Evolutionary conservation across 371 early-diverging fungal genomes (phyloP), one percentile per base, ranked within the genome.

Genomic region (Apophysomyces trapeziformis): DNA sequence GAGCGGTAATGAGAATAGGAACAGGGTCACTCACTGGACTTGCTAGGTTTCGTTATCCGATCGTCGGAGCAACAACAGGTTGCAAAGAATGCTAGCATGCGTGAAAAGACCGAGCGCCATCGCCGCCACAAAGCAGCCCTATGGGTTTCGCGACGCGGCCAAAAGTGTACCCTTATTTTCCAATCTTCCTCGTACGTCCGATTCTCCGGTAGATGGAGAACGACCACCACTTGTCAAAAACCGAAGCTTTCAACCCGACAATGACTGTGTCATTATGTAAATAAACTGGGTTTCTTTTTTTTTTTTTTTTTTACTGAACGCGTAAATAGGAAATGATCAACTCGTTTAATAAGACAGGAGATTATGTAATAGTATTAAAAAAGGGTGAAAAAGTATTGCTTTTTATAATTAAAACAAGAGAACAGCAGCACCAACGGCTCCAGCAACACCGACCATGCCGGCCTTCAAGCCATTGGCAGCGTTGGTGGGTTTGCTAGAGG

Each of bases 31-130:
- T 26, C 32, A 26, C 32, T 26, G 32, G 32, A 26, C 32, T 26
- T 26, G 32, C 3, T 26, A 26, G 32, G 60, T 18, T 21, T 38
- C 60, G 39, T 60, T 60, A 60, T 45, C 60, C 60, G 44, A 43
- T 36, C 60, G 39, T 60, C 39, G 44, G 38, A 56, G 62, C 16
- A 58, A 63, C 38, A 68, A 58, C 61, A 68, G 60, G 61, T 57
- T 68, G 26, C 69, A 68, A 60, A 68, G 65, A 58, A 68, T 68
- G 69, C 61, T 68, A 65, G 69, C 69, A 38, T 64, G 54, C 54
- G 54, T 50, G 54, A 50, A 50, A 50, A 50, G 21, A 50, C 54
- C 54, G 5, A 50, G 54, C 54, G 54, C 54, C 21, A 21, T 50
- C 54, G 54, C 54, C 54, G 54, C 54, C 21, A 18, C 54, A 50